Evolutionary conservation across 805 yeast species (phyloP), one percentile per base, ranked within the genome.

Genomic region (Candida nitratophila): DNA sequence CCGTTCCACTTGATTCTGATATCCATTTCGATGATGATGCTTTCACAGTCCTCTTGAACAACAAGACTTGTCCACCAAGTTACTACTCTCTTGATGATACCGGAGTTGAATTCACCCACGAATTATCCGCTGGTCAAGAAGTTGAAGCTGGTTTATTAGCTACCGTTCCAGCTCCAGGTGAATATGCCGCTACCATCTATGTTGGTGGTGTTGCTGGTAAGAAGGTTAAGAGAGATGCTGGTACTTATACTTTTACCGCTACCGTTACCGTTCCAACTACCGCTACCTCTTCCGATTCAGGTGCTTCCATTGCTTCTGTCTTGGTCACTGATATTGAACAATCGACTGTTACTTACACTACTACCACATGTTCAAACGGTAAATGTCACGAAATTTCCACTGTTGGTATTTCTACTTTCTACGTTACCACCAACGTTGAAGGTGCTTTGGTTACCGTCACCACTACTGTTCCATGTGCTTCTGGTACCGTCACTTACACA

Each of bases 341-440:
- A 17, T 38, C 34, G 3, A 36, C 39, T 22, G 41, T 39, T 27
- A 39, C 34, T 22, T 39, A 29, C 34, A 30, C 41, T 7, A 31
- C 19, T 16, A 39, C 35, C 45, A 70, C 51, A 49, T 60, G 65
- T 70, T 70, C 74, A 74, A 69, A 48, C 69, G 66, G 60, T 69
- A 36, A 36, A 22, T 36, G 39, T 22, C 15, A 31, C 19, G 34
- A 11, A 19, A 26, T 29, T 4, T 15, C 40, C 12, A 19, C 40
- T 12, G 12, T 3, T 27, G 33, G 40, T 29, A 19, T 38, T 29
- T 19, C 8, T 8, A n/a, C 33, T 19, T 16, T 31, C 14, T 10
- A 12, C 12, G 8, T 3, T 11, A 30, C 35, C 4, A 37, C 40
- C 10, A 26, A 21, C 17, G 29, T 24, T 9, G 12, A 16, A 7